Base-by-base conservation (phyloP, 257 asterid species). In the Nyctanthes arbortristis region DNA sequence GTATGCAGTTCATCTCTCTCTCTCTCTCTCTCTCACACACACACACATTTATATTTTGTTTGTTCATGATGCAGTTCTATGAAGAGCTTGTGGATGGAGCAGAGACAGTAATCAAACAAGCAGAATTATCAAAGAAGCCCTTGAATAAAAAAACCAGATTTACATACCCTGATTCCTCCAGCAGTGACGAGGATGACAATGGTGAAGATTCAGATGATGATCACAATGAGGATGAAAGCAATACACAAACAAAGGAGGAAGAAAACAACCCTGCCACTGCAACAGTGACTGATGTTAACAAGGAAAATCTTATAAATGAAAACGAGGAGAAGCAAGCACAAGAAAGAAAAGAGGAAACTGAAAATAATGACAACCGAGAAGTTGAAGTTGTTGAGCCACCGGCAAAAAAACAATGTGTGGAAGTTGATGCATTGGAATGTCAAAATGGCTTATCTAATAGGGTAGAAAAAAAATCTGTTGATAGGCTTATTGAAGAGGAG, bases 401-500 rank as follows among this genome's bases (percentile, higher is more conserved):
- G 11, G 82, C 71, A 28, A 91, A 94, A 79, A 91, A 77, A 71
- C 97, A 78, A 54, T 74, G 88, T 67, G 66, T 71, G 4, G 88
- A 82, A 72, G 61, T 54, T 49, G 83, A 61, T 68, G 74, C 78
- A 27, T 25, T 59, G 0, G 75, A 75, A 43, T 18, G 71, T 62
- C 79, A 73, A 68, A 74, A 67, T 62, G 68, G 55, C 16, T 63
- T 65, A 30, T 3, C 84, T 33, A 60, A 68, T 40, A 85, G 72
- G 77, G 65, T 57, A 0, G 91, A 84, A 73, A 77, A 73, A 56
- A 84, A 84, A 77, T 91, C 99, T 29, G 80, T 93, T 66, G 99
- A 93, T 74, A 73, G 84, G 81, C 68, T 87, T 61, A 93, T 93
- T 67, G 99, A 93, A 70, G 96, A 75, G 2, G 99, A 93, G 87